Evolutionary conservation across 2,329 filamentous ascomycete genomes (phyloP).

Genomic region (Aulographum hederae): DNA sequence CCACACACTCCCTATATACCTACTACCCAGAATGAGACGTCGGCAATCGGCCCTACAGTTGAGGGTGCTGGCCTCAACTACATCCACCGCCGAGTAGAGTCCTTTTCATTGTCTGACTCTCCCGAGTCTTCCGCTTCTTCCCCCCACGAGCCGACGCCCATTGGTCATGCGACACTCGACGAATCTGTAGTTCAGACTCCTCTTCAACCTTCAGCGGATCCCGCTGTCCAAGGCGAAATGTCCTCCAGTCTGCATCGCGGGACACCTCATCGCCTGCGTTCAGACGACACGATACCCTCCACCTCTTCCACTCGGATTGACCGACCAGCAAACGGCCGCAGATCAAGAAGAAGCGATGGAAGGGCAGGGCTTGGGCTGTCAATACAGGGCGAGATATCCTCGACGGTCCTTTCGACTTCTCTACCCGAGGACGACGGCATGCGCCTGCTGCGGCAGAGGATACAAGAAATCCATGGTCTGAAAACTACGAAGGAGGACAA

Average conservation of each 20-base stretch:
- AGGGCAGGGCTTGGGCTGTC: too few species aligned
- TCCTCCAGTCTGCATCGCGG: too few species aligned
- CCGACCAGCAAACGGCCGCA: background rate
- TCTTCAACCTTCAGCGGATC: too few species aligned
- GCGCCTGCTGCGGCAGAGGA: constrained; percentile 24
- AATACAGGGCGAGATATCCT: background rate
- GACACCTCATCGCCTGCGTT: too few species aligned
- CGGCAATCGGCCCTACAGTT: background rate
- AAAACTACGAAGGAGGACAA: constrained; percentile 27
- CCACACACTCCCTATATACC: background rate
- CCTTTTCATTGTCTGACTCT: too few species aligned
- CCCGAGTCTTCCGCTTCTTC: too few species aligned
- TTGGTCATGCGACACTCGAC: background rate
- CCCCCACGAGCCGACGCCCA: background rate
- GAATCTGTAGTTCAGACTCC: too few species aligned
- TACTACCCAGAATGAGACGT: background rate
- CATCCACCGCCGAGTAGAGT: too few species aligned
- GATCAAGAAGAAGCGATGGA: too few species aligned
- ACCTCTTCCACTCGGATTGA: background rate
- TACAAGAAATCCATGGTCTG: constrained; percentile 27
- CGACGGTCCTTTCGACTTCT: constrained; percentile 13
- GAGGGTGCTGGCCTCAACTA: background rate
- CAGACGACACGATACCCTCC: background rate
- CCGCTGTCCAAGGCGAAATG: background rate
- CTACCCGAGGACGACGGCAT: constrained; percentile 33